Evolutionary conservation across 2,329 filamentous ascomycete species (phyloP), one percentile per base, ranked within the genome.

Genomic region (Arthrobotrys conoides): DNA sequence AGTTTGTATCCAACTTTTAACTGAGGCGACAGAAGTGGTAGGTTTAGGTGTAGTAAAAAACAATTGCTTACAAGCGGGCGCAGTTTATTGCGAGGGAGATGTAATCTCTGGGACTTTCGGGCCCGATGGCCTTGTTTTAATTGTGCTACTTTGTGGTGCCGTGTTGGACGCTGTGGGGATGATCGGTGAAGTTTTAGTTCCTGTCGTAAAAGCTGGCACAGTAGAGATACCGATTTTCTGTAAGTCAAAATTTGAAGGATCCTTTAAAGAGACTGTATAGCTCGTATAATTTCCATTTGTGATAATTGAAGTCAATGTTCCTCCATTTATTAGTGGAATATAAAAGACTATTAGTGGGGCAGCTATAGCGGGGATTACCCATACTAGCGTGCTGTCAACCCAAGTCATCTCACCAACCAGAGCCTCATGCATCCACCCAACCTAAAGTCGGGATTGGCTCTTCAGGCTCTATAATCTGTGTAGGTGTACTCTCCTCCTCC

Each of bases 171-270:
- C 6, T 20, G 22, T 27, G 14, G 48, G 20, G 8, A 41, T 10
- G 2, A 22, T 2, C 6, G 41, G 20, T n/a, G 36, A 12, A 44
- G 14, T 48, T 3, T 44, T 46, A n/a, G 22, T 48, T 49, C 18
- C 27, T 22, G 18, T 44, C 12, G 33, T 41, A 5, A 10, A 24
- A 24, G 41, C 36, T 49, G 41, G 27, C n/a, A 44, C n/a, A 10
- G 59, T 65, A 12, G 48, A 24, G 48, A 51, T 65, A 27, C 22
- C 46, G 20, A 48, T 24, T 20, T 27, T 53, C 2, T 16, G 55
- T 12, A 67, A 5, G 24, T 53, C 49, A 30, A 53, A 36, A 4
- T 55, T 67, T 5, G 64, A 67, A 14, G 30, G 30, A 16, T 67
- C 16, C 1, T 46, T 38, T 16, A 67, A 67, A 3, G 24, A 53